A percentile compares a stretch with the other conserved stretches of the same genome.
phyloP scores from a whole-genome alignment of 169 alveolate species.

The Eimeria praecox region DNA sequence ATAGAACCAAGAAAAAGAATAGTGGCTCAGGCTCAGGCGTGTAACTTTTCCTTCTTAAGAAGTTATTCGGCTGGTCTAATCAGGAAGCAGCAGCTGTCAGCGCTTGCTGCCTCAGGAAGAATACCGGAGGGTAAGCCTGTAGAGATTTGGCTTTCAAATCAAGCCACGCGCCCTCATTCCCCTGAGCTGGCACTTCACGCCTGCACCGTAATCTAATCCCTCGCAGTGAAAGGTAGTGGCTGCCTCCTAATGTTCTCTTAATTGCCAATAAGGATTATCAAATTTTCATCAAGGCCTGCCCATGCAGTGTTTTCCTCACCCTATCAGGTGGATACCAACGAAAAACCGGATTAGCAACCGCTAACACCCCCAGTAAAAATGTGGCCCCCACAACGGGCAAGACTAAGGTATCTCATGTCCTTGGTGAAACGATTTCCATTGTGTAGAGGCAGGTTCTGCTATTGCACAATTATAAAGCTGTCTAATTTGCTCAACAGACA shows the following conservation, averaged over 20 bases:
- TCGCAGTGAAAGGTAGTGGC: too few relatives aligned
- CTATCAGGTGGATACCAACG: not conserved
- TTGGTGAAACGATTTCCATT: not conserved
- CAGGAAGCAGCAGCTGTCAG: not conserved
- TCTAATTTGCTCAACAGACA: too few relatives aligned
- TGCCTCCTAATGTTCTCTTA: too few relatives aligned
- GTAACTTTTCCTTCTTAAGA: slow-evolving; percentile 27
- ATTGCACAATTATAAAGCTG: not conserved
- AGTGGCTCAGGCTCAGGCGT: not conserved
- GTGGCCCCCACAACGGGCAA: not conserved
- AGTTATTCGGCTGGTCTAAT: slow-evolving; percentile 14
- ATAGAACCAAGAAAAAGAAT: not conserved
- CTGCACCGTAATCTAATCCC: not conserved
- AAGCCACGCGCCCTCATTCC: not conserved
- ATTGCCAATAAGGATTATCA: not conserved
- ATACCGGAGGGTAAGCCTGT: not conserved
- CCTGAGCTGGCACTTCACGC: not conserved
- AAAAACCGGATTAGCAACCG: not conserved
- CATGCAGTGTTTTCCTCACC: not conserved
- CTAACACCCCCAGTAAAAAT: not conserved
- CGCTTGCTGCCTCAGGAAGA: not conserved
- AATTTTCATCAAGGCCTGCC: not conserved
- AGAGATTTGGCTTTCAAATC: not conserved
- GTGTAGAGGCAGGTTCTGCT: not conserved
- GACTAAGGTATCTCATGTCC: not conserved